Conservation (phyloP, 2,329 filamentous ascomycete genomes). For the Achaetomium macrosporum region DNA sequence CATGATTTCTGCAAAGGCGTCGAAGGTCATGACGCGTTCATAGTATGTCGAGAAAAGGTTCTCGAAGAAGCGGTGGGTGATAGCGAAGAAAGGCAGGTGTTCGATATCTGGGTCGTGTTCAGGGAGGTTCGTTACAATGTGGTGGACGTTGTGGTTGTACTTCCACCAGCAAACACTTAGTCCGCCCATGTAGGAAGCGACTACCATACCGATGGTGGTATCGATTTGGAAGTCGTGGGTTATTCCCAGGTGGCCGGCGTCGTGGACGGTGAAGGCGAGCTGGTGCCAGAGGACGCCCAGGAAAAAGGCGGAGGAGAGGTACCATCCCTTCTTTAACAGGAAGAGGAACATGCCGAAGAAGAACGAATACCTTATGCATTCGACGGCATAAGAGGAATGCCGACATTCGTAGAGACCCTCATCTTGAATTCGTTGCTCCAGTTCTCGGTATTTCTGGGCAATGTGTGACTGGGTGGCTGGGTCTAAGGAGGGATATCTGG, state of each 20-base stretch:
- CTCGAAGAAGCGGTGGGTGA: conserved; percentile 73
- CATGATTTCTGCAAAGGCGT: conserved; percentile 63
- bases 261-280: conserved; percentile 86
- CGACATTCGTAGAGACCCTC: conserved; percentile 80
- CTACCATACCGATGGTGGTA: conserved; percentile 78
- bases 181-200: conserved; percentile 85
- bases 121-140: conserved; percentile 93
- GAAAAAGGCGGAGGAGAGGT: conserved; percentile 62
- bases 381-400: conserved; percentile 71
- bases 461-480: conserved; percentile 67
- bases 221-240: conserved; percentile 85
- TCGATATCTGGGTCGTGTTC: conserved; percentile 96
- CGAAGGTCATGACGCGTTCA: conserved; percentile 71
- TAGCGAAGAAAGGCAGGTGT: conserved; percentile 82
- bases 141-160: conserved; percentile 89
- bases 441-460: conserved; percentile 70
- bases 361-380: conserved; percentile 65
- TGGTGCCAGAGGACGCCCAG: conserved; percentile 91
- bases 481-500: conserved; percentile 77
- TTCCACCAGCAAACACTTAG: conserved; percentile 97
- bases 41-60: conserved; percentile 77
- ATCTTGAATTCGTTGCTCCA: conserved; percentile 65
- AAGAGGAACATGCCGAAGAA: conserved; percentile 58
- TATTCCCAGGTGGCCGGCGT: conserved; percentile 95
- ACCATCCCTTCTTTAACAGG: conserved; percentile 60